Conservation (phyloP, 192 early-diverging fungal genomes). For the Dimargaris xerosporica region DNA sequence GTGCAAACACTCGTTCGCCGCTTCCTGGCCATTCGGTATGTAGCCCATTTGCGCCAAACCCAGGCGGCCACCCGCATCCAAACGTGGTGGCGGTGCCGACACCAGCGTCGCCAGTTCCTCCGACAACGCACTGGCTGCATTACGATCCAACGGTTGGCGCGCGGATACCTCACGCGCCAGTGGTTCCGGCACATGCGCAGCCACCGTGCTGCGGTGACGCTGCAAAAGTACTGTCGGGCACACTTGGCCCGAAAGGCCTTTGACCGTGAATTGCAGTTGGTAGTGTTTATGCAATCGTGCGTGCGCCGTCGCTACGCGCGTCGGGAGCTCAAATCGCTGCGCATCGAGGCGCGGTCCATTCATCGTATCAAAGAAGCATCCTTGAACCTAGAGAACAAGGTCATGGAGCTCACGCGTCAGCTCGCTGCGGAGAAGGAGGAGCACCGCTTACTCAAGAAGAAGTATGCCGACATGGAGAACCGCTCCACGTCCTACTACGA, state of each 20-base stretch:
- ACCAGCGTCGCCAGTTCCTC: conserved; percentile 33
- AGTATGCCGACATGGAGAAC: conserved; percentile 40
- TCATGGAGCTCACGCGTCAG: conserved; percentile 81
- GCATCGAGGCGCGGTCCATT: conserved; percentile 76
- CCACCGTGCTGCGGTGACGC: conserved; percentile 48
- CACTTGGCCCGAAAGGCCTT: conserved; percentile 42
- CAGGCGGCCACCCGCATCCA: conserved; percentile 65
- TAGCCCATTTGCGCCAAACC: conserved; percentile 38
- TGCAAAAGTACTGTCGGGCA: conserved; percentile 64
- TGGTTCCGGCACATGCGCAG: conserved; percentile 39
- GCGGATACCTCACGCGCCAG: conserved; percentile 49
- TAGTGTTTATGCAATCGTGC: conserved; percentile 71
- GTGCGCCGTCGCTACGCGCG: conserved; percentile 58
- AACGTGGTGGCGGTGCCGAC: conserved; percentile 45
- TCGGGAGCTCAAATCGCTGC: conserved; percentile 47
- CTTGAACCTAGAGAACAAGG: conserved; percentile 88
- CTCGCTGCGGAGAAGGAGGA: conserved; percentile 53
- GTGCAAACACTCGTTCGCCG: conserved; percentile 57
- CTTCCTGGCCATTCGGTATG: conserved; percentile 33
- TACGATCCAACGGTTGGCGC: conserved; percentile 45
- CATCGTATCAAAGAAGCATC: conserved; percentile 89
- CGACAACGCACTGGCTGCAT: conserved; percentile 33
- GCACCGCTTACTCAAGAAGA: conserved; percentile 39
- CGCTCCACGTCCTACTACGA: conserved; percentile 49
- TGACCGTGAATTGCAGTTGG: conserved; percentile 29